Percentiles rank a stretch among this genome's conserved stretches.
These are phyloP conservation scores for Grigorovia transvaalensis DNA, from an alignment of 805 yeast genomes.

Conservation along the genomic window DNA sequence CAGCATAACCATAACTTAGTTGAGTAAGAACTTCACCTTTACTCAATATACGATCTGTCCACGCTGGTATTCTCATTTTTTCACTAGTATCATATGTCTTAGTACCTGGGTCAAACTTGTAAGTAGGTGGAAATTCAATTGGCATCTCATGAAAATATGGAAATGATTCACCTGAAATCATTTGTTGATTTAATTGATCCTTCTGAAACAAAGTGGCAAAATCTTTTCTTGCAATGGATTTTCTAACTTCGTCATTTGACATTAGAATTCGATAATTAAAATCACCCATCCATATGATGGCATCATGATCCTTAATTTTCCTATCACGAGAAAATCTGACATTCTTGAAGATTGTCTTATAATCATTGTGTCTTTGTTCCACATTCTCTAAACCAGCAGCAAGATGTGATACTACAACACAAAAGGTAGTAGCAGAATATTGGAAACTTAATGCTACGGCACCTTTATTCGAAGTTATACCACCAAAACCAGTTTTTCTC, in stretches of 20 bases:
- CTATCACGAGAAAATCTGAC: conserved; percentile 49
- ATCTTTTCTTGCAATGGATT: conserved; percentile 38
- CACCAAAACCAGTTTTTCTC: conserved; percentile 90
- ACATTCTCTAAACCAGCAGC: conserved; percentile 85
- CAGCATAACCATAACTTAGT: conserved; percentile 47
- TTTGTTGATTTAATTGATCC: conserved; percentile 75
- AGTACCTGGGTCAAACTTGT: conserved; percentile 86
- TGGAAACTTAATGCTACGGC: conserved; percentile 63
- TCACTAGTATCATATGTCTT: conserved; percentile 78
- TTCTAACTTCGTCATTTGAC: conserved; percentile 60
- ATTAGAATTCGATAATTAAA: conserved; percentile 75
- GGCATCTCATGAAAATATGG: conserved; percentile 76
- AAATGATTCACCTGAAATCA: conserved; percentile 65
- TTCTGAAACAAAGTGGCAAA: conserved; percentile 45
- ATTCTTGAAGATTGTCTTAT: conserved; percentile 64
- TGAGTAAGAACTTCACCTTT: conserved; percentile 53
- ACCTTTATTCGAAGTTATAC: conserved; percentile 76
- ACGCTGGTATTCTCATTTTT: conserved; percentile 87
- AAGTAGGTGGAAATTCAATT: conserved; percentile 80
- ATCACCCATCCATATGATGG: conserved; percentile 86
- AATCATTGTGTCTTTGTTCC: conserved; percentile 79
- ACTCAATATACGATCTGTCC: conserved; percentile 88
- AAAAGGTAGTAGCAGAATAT: conserved; percentile 56
- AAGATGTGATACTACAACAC: conserved; percentile 77
- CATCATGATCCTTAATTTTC: conserved; percentile 66